phyloP scores from a whole-genome alignment of 2,329 filamentous ascomycete species.

The Pseudogymnoascus sp. region DNA sequence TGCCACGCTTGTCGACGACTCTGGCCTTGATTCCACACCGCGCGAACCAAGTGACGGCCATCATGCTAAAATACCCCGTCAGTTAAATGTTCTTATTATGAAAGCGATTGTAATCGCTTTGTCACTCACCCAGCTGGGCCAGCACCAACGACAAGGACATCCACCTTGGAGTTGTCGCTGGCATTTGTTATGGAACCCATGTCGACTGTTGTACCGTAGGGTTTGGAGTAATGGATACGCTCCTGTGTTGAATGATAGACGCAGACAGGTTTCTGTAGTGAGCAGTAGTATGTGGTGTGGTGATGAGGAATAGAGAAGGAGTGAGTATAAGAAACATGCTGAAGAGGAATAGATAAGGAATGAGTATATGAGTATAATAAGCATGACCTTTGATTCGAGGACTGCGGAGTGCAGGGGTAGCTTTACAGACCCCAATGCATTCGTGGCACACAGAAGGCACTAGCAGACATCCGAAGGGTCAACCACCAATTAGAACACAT shows the following conservation, averaged over 20 bases:
- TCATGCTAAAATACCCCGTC: slow-evolving; percentile 27
- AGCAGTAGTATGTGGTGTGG: not conserved
- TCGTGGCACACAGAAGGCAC: not conserved
- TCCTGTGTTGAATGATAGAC: not conserved
- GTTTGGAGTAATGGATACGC: not conserved
- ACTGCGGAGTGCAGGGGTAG: not conserved
- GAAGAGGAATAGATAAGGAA: not conserved
- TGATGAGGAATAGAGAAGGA: not conserved
- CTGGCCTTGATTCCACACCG: slow-evolving; percentile 39
- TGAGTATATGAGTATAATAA: not conserved
- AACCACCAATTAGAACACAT: not conserved
- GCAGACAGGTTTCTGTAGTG: not conserved
- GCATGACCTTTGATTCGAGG: not conserved
- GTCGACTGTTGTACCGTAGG: not conserved
- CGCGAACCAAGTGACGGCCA: slow-evolving; percentile 42
- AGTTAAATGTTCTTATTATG: not conserved
- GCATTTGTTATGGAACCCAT: not conserved
- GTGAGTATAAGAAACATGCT: not conserved
- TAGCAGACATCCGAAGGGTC: not conserved
- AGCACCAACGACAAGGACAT: slow-evolving; percentile 42
- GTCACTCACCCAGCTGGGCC: slow-evolving; percentile 35
- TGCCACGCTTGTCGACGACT: slow-evolving; percentile 38
- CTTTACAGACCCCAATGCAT: not conserved
- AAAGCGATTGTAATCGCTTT: not conserved
- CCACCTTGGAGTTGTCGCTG: slow-evolving; percentile 28